Evolutionary conservation across 1,139 yeast genomes (phyloP).

Genomic region (Diutina siamensis): DNA sequence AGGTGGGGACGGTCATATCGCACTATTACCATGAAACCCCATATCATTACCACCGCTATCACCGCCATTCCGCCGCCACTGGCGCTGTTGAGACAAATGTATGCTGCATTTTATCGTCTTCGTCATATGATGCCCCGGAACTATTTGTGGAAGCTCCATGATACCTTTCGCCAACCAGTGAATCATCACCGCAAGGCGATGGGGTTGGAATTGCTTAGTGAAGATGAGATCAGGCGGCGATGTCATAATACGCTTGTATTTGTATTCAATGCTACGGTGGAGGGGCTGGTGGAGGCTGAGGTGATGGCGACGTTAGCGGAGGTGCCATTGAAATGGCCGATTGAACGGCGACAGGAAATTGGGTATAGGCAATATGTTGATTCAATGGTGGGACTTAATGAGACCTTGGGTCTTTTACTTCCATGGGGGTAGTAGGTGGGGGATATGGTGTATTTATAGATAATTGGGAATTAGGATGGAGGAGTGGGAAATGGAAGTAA

Average conservation of each 20-base stretch:
- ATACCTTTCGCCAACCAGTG: background rate
- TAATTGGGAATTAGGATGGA: no score
- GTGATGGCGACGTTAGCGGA: background rate
- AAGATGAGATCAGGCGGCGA: background rate
- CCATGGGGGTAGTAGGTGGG: no score
- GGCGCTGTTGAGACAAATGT: background rate
- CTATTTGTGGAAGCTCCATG: background rate
- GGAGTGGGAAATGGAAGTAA: no score
- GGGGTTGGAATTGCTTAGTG: background rate
- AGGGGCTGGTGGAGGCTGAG: background rate
- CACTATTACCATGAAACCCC: slow-evolving; percentile 3
- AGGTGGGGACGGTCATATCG: background rate
- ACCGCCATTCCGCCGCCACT: background rate
- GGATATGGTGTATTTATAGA: no score
- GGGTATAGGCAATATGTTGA: background rate
- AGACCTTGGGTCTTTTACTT: background rate
- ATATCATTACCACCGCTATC: background rate
- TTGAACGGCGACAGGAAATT: background rate
- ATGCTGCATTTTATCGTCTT: background rate
- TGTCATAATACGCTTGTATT: background rate
- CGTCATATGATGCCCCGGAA: slow-evolving; percentile 3
- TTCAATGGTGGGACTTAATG: background rate
- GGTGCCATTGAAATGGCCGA: background rate
- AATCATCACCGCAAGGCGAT: no score
- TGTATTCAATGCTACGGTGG: background rate